Evolutionary conservation across 108 stramenopile species (phyloP).

Genomic region (Cyclotella choctawhatcheeana): DNA sequence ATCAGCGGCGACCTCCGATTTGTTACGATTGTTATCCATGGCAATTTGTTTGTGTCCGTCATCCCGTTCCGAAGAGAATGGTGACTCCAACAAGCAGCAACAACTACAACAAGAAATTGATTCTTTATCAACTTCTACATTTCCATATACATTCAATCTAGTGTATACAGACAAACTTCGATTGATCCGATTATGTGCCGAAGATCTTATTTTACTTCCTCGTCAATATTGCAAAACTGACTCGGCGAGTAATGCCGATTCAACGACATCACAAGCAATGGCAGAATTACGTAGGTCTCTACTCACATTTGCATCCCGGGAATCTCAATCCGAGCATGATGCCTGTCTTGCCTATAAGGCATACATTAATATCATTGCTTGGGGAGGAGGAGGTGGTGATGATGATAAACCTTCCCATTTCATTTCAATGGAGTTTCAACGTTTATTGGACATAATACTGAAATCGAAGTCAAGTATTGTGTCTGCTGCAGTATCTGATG

Average conservation of each 20-base stretch:
- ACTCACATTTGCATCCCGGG: constrained; percentile 29
- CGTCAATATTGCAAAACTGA: constrained; percentile 1
- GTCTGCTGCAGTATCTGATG: neutral
- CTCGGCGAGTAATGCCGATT: neutral
- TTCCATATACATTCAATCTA: constrained; percentile 38
- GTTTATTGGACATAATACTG: constrained; percentile 17
- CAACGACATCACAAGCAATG: neutral
- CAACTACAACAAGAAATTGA: neutral
- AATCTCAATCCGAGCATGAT: constrained; percentile 28
- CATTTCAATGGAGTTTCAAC: constrained; percentile 24
- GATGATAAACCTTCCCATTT: too few species aligned
- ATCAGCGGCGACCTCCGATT: too few species aligned
- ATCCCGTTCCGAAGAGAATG: constrained; percentile 14
- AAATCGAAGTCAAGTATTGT: constrained; percentile 20
- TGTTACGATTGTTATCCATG: constrained; percentile 31
- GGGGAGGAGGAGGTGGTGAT: constrained; percentile 15
- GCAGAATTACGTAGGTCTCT: constrained; percentile 22
- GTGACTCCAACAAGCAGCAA: neutral
- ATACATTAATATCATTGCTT: constrained; percentile 8
- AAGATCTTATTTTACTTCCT: constrained; percentile 19
- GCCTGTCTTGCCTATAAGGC: constrained; percentile 26
- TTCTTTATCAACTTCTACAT: constrained; percentile 14
- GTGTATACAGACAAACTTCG: constrained; percentile 31
- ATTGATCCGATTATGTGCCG: constrained; percentile 24
- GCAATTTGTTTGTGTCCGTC: too few species aligned